Evolutionary conservation across 306 rosid genomes (phyloP).

Genomic region (Quercus berberidifolia): DNA sequence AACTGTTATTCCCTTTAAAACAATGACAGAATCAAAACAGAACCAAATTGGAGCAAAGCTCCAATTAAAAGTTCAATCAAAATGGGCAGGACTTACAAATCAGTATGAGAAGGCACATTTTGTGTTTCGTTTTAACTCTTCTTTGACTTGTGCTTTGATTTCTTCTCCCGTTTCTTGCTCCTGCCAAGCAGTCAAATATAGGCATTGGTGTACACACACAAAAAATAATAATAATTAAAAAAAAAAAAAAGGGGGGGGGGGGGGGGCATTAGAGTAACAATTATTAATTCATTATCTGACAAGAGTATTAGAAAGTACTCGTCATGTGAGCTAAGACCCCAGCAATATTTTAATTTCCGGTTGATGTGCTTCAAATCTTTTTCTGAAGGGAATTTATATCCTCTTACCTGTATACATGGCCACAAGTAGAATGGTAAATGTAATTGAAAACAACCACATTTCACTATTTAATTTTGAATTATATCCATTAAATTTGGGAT

Average conservation of each 20-base stretch:
- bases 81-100: constrained; percentile 22
- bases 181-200: constrained; percentile 33
- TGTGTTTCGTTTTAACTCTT: constrained; percentile 58
- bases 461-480: background rate
- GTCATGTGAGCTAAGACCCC: constrained; percentile 85
- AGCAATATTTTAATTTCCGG: constrained; percentile 78
- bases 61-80: background rate
- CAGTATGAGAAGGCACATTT: constrained; percentile 18
- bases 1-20: no score
- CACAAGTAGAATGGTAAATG: constrained; percentile 27
- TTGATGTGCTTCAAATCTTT: constrained; percentile 87
- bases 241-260: no score
- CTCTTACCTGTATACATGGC: constrained; percentile 45
- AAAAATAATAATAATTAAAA: no score
- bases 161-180: constrained; percentile 89
- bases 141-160: constrained; percentile 88
- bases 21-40: background rate
- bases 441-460: constrained; percentile 16
- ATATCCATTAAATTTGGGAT: background rate
- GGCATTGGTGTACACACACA: background rate
- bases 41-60: background rate
- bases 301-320: constrained; percentile 53
- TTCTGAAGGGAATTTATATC: constrained; percentile 67
- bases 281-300: background rate
- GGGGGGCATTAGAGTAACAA: background rate